Evolutionary conservation across 2,329 filamentous ascomycete genomes (phyloP).

Genomic region (Knufia fluminis): DNA sequence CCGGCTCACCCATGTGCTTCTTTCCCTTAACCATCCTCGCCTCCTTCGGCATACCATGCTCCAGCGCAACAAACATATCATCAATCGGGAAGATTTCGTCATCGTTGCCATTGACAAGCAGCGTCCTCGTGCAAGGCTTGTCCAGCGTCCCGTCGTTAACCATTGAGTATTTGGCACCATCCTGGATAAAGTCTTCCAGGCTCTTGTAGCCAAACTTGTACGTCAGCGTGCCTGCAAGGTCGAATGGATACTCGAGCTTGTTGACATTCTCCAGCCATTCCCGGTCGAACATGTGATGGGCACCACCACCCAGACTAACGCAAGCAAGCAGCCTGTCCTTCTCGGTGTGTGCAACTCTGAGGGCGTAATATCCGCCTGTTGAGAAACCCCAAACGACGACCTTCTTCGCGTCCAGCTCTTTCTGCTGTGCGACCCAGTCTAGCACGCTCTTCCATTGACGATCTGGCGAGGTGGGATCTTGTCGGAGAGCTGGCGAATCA

Average conservation of each 20-base stretch:
- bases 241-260: constrained; percentile 52
- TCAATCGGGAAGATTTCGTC: constrained; percentile 57
- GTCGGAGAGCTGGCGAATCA: constrained; percentile 56
- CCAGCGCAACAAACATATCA: constrained; percentile 47
- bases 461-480: constrained; percentile 50
- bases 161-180: constrained; percentile 45
- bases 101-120: constrained; percentile 50
- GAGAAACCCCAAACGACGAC: constrained; percentile 47
- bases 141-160: constrained; percentile 48
- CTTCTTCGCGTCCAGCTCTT: constrained; percentile 39
- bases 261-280: constrained; percentile 48
- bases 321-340: constrained; percentile 41
- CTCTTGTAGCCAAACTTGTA: constrained; percentile 41
- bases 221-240: constrained; percentile 42
- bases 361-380: constrained; percentile 51
- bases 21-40: constrained; percentile 49
- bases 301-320: constrained; percentile 47
- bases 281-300: constrained; percentile 49
- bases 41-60: constrained; percentile 46
- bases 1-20: constrained; percentile 61
- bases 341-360: constrained; percentile 50
- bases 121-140: constrained; percentile 38
- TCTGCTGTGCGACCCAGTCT: constrained; percentile 44
- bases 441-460: constrained; percentile 46
- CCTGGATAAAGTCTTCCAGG: constrained; percentile 38